A percentile compares a stretch with the other conserved stretches of the same genome.
Evolutionary conservation across 306 rosid genomes (phyloP).

Genomic region (Luffa aegyptiaca): DNA sequence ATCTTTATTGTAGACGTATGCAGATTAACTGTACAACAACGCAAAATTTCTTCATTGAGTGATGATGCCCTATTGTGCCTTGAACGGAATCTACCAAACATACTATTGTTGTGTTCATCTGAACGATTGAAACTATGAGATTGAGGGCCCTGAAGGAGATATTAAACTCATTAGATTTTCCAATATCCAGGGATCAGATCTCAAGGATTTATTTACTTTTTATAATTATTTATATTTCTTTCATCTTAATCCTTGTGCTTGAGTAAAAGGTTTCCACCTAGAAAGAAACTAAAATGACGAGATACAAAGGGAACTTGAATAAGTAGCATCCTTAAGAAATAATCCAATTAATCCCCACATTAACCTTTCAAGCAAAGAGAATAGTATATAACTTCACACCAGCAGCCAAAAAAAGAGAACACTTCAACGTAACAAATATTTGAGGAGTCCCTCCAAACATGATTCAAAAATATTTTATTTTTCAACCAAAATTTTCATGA

Average conservation of each 20-base stretch:
- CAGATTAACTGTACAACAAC: conserved; percentile 60
- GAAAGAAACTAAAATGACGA: background rate
- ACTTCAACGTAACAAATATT: background rate
- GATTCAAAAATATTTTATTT: background rate
- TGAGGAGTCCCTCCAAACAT: background rate
- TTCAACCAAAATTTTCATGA: background rate
- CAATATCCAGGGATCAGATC: background rate
- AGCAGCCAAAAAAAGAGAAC: background rate
- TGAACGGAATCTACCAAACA: conserved; percentile 89
- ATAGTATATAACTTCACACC: background rate
- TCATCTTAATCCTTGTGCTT: background rate
- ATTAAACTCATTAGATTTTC: conserved; percentile 9
- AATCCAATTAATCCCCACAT: background rate
- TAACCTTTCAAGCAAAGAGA: background rate
- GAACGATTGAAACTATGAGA: conserved; percentile 48
- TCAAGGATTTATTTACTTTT: background rate
- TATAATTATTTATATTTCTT: background rate
- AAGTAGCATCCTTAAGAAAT: background rate
- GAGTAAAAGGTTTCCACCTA: background rate
- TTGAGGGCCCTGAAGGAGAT: conserved; percentile 51
- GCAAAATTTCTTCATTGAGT: conserved; percentile 56
- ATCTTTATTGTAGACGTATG: conserved; percentile 82
- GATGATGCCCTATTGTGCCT: conserved; percentile 56
- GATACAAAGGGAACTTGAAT: background rate
- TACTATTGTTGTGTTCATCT: conserved; percentile 61